Percentiles rank a stretch among this genome's conserved stretches.
These are phyloP conservation scores for Scleroderma bovista DNA, from an alignment of 768 basidiomycete species.

Conservation along the genomic window DNA sequence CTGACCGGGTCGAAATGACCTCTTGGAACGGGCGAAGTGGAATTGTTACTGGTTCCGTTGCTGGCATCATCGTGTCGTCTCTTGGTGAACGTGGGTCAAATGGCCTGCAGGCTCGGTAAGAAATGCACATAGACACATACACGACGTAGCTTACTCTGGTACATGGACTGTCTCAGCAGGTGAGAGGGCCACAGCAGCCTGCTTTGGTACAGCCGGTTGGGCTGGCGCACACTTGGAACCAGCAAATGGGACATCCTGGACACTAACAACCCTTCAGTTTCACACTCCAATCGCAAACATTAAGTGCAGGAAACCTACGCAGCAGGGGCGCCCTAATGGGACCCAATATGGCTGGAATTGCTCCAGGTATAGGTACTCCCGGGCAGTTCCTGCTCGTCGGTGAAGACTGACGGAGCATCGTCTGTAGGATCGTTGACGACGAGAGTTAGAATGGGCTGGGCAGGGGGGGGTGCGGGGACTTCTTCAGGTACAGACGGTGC, in stretches of 20 bases:
- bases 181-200: slow-evolving; percentile 14
- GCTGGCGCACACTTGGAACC: slow-evolving; percentile 10
- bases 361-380: too few relatives aligned
- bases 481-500: too few relatives aligned
- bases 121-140: background rate
- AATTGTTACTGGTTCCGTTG: slow-evolving; percentile 19
- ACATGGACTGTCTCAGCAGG: slow-evolving; percentile 25
- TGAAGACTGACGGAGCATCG: too few relatives aligned
- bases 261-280: slow-evolving; percentile 7
- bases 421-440: too few relatives aligned
- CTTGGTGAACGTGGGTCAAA: slow-evolving; percentile 29
- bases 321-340: too few relatives aligned
- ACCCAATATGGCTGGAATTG: too few relatives aligned
- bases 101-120: slow-evolving; percentile 1
- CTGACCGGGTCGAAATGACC: slow-evolving; percentile 22
- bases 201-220: slow-evolving; percentile 1
- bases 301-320: too few relatives aligned
- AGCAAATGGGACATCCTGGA: slow-evolving; percentile 23
- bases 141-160: slow-evolving; percentile 20
- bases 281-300: too few relatives aligned
- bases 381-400: too few relatives aligned
- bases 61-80: slow-evolving; percentile 22
- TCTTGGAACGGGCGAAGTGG: slow-evolving; percentile 31
- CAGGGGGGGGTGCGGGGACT: too few relatives aligned
- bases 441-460: too few relatives aligned